Percentiles rank a stretch among this genome's conserved stretches.
Conservation (phyloP, 2,329 filamentous ascomycete species). For the Pochonia chlamydosporia region DNA sequence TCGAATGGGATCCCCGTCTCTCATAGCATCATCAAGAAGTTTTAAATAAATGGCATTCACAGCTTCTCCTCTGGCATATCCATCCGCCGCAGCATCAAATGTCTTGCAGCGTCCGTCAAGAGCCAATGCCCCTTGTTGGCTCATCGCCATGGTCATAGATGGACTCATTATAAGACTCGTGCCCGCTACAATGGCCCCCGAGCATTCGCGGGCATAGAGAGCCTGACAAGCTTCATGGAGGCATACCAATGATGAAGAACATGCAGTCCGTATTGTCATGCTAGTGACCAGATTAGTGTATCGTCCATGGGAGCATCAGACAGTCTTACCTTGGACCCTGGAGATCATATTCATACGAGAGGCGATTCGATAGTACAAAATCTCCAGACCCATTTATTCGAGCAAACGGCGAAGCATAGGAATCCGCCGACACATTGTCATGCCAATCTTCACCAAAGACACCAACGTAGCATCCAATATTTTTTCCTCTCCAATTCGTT, state of each 20-base stretch:
- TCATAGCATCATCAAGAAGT: constrained; percentile 36
- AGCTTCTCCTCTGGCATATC: constrained; percentile 47
- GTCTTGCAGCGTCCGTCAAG: constrained; percentile 24
- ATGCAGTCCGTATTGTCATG: constrained; percentile 29
- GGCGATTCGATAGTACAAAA: constrained; percentile 24
- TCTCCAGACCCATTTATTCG: constrained; percentile 17
- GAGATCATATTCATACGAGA: constrained; percentile 26
- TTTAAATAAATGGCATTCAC: constrained; percentile 40
- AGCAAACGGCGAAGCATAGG: constrained; percentile 13
- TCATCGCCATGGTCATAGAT: constrained; percentile 18
- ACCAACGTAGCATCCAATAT: constrained; percentile 24
- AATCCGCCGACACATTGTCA: constrained; percentile 13
- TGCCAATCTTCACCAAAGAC: constrained; percentile 24
- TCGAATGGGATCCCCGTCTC: constrained; percentile 37
- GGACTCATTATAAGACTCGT: constrained; percentile 24
- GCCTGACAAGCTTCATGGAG: constrained; percentile 31
- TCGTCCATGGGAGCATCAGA: neutral
- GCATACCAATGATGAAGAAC: constrained; percentile 29
- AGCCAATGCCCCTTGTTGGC: constrained; percentile 30
- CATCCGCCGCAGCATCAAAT: constrained; percentile 40
- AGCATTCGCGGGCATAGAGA: constrained; percentile 17
- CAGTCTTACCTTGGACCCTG: constrained; percentile 23
- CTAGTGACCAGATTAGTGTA: no score
- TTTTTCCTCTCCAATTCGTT: constrained; percentile 16
- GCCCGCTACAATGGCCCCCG: constrained; percentile 23